Evolutionary conservation across 345 rosid genomes (phyloP).

Genomic region (Ricinus communis): DNA sequence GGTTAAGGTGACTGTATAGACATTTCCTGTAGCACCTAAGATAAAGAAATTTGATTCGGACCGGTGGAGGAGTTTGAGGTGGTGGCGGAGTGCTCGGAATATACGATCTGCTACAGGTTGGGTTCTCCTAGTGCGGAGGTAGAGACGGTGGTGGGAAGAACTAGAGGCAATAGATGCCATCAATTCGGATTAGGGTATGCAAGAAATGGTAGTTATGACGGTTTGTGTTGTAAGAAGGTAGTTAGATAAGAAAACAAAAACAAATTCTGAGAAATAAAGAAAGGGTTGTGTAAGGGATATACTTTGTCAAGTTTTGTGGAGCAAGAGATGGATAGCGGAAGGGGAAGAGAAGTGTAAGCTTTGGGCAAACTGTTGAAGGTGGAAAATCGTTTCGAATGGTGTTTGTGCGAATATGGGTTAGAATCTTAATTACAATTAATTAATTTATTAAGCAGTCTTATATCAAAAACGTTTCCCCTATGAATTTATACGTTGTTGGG

Average conservation of each 20-base stretch:
- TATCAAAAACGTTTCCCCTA: too few species aligned
- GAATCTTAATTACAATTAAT: too few species aligned
- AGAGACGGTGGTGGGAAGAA: constrained; percentile 29
- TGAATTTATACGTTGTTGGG: too few species aligned
- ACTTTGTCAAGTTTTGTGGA: constrained; percentile 40
- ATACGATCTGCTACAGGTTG: constrained; percentile 64
- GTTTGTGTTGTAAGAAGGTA: too few species aligned
- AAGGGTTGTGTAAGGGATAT: constrained; percentile 19
- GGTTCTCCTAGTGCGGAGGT: constrained; percentile 29
- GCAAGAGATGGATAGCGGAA: constrained; percentile 54
- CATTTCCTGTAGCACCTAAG: constrained; percentile 84
- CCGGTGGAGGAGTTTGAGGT: constrained; percentile 63
- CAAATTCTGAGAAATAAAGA: neutral
- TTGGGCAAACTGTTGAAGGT: neutral
- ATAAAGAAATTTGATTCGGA: constrained; percentile 58
- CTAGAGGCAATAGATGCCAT: constrained; percentile 56
- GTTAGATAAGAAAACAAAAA: too few species aligned
- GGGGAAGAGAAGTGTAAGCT: constrained; percentile 22
- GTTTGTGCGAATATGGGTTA: too few species aligned
- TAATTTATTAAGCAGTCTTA: too few species aligned
- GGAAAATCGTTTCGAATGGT: too few species aligned
- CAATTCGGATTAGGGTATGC: too few species aligned
- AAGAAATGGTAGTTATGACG: neutral
- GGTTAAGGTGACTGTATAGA: constrained; percentile 65
- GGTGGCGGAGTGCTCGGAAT: constrained; percentile 66